phyloP scores from a whole-genome alignment of 2,329 filamentous ascomycete genomes.

The Simplicillium sp. region DNA sequence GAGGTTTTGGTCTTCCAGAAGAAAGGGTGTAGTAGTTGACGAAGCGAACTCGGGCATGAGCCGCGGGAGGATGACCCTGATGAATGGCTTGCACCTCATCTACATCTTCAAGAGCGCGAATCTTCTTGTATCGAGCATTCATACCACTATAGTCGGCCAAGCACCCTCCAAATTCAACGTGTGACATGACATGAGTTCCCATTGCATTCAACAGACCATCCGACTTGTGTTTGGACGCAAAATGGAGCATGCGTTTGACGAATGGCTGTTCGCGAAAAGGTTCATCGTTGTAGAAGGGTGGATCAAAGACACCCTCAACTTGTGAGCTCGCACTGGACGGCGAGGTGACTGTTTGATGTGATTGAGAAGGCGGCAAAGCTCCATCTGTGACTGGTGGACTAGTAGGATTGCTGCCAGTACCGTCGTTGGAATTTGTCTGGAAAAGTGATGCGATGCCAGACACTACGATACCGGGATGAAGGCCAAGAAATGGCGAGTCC shows the following conservation, averaged over 20 bases:
- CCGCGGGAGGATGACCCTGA: slow-evolving; percentile 8
- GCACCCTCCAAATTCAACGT: slow-evolving; percentile 74
- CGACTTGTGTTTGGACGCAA: slow-evolving; percentile 67
- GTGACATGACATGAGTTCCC: slow-evolving; percentile 64
- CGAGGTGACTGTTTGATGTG: slow-evolving; percentile 1
- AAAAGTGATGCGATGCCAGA: slow-evolving; percentile 76
- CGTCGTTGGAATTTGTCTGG: slow-evolving; percentile 26
- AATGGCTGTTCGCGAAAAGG: slow-evolving; percentile 59
- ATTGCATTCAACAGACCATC: slow-evolving; percentile 63
- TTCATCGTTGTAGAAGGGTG: slow-evolving; percentile 66
- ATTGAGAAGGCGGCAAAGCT: neutral
- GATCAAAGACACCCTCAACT: slow-evolving; percentile 61
- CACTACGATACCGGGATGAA: slow-evolving; percentile 81
- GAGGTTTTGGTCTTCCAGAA: slow-evolving; percentile 55
- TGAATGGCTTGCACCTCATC: slow-evolving; percentile 37
- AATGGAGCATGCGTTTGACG: slow-evolving; percentile 60
- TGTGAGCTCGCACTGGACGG: neutral
- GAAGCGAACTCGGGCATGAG: slow-evolving; percentile 57
- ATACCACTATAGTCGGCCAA: slow-evolving; percentile 68
- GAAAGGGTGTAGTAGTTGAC: slow-evolving; percentile 89
- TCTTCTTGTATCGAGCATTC: slow-evolving; percentile 56
- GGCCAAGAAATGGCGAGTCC: slow-evolving; percentile 78
- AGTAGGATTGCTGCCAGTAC: neutral
- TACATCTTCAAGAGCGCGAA: slow-evolving; percentile 64
- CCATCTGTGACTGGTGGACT: neutral